Base-by-base conservation (phyloP, 2,329 filamentous ascomycete species). In the Xylariomycetidae sp. region DNA sequence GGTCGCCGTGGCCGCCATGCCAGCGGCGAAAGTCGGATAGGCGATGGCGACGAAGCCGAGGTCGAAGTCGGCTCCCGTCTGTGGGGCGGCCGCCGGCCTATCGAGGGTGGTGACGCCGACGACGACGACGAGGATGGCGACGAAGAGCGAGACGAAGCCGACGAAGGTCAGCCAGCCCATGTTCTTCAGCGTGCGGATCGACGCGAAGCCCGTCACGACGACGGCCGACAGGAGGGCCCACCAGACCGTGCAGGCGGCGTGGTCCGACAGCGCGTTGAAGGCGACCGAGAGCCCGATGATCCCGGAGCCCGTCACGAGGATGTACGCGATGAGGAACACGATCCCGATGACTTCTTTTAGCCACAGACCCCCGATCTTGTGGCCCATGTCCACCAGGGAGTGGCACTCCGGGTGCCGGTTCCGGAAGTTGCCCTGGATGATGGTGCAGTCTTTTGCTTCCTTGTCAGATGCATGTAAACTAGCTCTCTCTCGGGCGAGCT, bases 81-180 rank as follows among this genome's bases (percentile, higher is more conserved):
- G 64, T 3, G 77, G 77, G 2, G 77, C 77, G 7, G 73, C 71
- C 2, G 76, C 76, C 13, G 76, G 76, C 2, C 74, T 66, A 41
- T 74, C 69, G 10, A 61, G 62, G 1, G 62, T 66, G 0, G 74
- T 78, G 2, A 81, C 74, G 5, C 67, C 73, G 22, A 81, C 59
- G 26, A 75, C 70, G 27, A 75, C 60, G 32, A 75, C 72, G 37
- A 76, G 67, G 1, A 77, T 67, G 9, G 76, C 75, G 13, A 66
- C 55, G 43, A 73, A 77, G 23, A 81, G 69, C 16, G 67, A 73
- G 7, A 67, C 37, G 46, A 80, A 79, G 1, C 77, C 77, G 11
- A 66, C 68, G 67, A 72, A 81, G 2, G 74, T 77, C 25, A 80
- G 56, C 71, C 74, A 80, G 4, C 70, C 72, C 37, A 81, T 70